Evolutionary conservation across 2,329 filamentous ascomycete genomes (phyloP).

Genomic region (Cercospora citrullina): DNA sequence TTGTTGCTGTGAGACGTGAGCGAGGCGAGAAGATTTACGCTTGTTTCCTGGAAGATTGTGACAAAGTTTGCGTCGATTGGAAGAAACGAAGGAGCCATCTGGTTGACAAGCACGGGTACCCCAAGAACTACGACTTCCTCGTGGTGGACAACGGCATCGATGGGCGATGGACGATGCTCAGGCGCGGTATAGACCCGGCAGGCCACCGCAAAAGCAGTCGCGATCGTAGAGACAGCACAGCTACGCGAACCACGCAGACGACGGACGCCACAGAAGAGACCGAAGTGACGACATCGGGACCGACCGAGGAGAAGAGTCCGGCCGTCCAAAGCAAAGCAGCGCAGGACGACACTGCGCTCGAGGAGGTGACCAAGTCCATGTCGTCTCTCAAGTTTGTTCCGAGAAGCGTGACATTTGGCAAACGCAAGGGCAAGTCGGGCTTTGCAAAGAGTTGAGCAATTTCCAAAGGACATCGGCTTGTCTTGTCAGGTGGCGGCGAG

Average conservation of each 20-base stretch:
- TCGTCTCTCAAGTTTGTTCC: slow-evolving; percentile 31
- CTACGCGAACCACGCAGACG: slow-evolving; percentile 26
- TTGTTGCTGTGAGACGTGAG: slow-evolving; percentile 69
- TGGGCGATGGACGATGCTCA: slow-evolving; percentile 74
- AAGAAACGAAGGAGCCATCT: slow-evolving; percentile 85
- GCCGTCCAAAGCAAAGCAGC: background rate
- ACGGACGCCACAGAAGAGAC: slow-evolving; percentile 27
- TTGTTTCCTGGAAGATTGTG: slow-evolving; percentile 88
- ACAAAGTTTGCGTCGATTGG: slow-evolving; percentile 77
- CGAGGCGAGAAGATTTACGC: slow-evolving; percentile 87
- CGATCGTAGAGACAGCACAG: slow-evolving; percentile 23
- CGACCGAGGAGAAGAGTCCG: background rate
- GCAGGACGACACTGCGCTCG: slow-evolving; percentile 15
- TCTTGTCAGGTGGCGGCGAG: background rate
- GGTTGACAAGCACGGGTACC: slow-evolving; percentile 93
- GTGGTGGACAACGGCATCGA: slow-evolving; percentile 90
- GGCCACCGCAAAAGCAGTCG: slow-evolving; percentile 38
- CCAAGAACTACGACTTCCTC: slow-evolving; percentile 79
- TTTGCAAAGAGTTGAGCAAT: slow-evolving; percentile 29
- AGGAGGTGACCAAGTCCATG: slow-evolving; percentile 27
- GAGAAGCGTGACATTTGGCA: slow-evolving; percentile 29
- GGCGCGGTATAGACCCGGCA: slow-evolving; percentile 48
- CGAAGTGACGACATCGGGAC: background rate
- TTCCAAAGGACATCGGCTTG: background rate
- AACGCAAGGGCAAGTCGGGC: slow-evolving; percentile 28